A percentile compares a stretch with the other conserved stretches of the same genome.
Evolutionary conservation across 2,329 filamentous ascomycete genomes (phyloP).

Genomic region (Alternaria viburni): DNA sequence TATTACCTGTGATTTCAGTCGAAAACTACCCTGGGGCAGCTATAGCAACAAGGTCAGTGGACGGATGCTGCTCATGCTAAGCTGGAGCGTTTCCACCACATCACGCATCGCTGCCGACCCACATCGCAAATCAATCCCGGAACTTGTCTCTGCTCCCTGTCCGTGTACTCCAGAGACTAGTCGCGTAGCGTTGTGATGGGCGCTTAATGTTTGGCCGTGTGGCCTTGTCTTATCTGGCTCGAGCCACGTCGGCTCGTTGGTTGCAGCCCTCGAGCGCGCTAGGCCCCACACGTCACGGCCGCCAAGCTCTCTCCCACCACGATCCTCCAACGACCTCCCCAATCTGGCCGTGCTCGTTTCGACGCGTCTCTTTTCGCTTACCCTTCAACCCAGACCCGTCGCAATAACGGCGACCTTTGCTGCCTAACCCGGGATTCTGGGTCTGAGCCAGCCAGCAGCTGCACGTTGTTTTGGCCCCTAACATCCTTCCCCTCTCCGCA

Average conservation of each 20-base stretch:
- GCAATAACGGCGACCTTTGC: conserved; percentile 15
- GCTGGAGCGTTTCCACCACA: conserved; percentile 17
- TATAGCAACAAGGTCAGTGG: conserved; percentile 13
- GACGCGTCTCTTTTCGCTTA: conserved; percentile 18
- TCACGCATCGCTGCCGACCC: conserved; percentile 13
- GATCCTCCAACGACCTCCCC: conserved; percentile 13
- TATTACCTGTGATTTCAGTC: conserved; percentile 23
- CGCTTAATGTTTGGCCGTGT: conserved; percentile 29
- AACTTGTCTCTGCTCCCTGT: conserved; percentile 5
- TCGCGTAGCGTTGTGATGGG: conserved; percentile 22
- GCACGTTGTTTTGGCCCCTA: conserved; percentile 11
- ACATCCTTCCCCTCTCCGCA: conserved; percentile 1
- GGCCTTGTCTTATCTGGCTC: conserved; percentile 23
- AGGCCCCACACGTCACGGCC: conserved; percentile 17
- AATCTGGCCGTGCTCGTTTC: conserved; percentile 10
- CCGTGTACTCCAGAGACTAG: conserved; percentile 14
- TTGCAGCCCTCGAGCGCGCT: conserved; percentile 12
- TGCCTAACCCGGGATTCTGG: conserved; percentile 21
- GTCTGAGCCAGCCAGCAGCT: conserved; percentile 8
- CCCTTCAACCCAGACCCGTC: conserved; percentile 3
- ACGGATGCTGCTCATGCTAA: conserved; percentile 27
- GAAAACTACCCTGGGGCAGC: conserved; percentile 18
- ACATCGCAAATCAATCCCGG: conserved; percentile 5
- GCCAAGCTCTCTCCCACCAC: conserved; percentile 2
- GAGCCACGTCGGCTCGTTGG: conserved; percentile 23